Base-by-base conservation (phyloP, 108 stramenopile species). In the Cyclotella cryptica region DNA sequence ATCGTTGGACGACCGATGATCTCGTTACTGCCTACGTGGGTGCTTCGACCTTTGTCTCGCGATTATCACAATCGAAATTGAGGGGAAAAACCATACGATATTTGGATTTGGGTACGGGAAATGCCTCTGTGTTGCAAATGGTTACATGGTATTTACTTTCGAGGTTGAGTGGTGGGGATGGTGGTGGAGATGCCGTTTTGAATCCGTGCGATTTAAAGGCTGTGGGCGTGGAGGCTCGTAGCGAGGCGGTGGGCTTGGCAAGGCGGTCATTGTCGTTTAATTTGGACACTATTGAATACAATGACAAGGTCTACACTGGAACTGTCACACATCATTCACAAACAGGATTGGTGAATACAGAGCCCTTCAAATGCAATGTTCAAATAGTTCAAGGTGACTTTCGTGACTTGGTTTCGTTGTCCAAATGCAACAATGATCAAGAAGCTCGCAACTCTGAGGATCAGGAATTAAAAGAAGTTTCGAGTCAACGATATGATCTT, bases 1-100 rank as follows among this genome's bases (percentile, higher is more conserved):
- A 92, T 71, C 81, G 92, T 54, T 92, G 89, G 88, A 89, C 89
- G 26, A 92, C 92, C 28, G 92, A 92, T 66, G 92, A 92, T 73
- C 53, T 92, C 21, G 85, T 88, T 19, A 92, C 92, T 27, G 88
- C 89, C 39, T 86, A 75, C 53, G 75, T 88, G 35, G 92, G 88
- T 52, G 77, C 78, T 40, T 78, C 83, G 11, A 75, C 78, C 17
- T 76, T 67, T 63, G 49, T 80, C 57, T 10, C 40, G 8, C 9
- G 5, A 17, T 21, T 0, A 30, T 58, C 24, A 6, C 59, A 43
- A 21, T 30, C 66, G 29, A 66, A 15, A 57, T 29, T 27, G 19
- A 35, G 64, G 46, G 57, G 43, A 10, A 2, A 26, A 49, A 17
- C 55, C 11, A 67, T 85, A 21, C 42, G 83, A 14, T 89, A 88